Evolutionary conservation across 352 stramenopile genomes (phyloP).

Genomic region (Pilasporangium apinafurcum): DNA sequence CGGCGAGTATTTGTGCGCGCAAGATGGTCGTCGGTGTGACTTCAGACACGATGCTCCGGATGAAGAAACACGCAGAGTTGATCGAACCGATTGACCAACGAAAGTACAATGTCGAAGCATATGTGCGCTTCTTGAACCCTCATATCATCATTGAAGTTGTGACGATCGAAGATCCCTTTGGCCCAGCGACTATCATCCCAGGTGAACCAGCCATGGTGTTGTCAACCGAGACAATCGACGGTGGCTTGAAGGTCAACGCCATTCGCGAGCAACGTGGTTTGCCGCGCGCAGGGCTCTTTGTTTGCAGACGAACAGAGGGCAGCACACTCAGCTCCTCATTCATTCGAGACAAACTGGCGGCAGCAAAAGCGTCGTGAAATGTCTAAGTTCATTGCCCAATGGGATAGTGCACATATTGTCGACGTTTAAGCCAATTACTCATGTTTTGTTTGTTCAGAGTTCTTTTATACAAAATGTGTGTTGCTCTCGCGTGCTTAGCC

Average conservation of each 20-base stretch:
- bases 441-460: neutral
- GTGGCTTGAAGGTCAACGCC: constrained; percentile 80
- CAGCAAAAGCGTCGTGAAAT: constrained; percentile 2
- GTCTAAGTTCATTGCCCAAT: too few relatives aligned
- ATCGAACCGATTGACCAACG: constrained; percentile 57
- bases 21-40: constrained; percentile 77
- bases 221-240: constrained; percentile 75
- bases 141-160: constrained; percentile 56
- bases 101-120: constrained; percentile 48
- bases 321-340: constrained; percentile 81
- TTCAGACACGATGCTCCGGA: constrained; percentile 63
- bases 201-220: constrained; percentile 73
- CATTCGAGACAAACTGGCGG: constrained; percentile 66
- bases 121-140: constrained; percentile 62
- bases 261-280: constrained; percentile 59
- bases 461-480: neutral
- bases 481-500: too few relatives aligned
- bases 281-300: constrained; percentile 57
- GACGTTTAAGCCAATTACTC: too few relatives aligned
- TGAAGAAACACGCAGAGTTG: constrained; percentile 69
- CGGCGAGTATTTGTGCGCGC: constrained; percentile 40
- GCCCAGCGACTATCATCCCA: constrained; percentile 71
- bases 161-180: constrained; percentile 82
- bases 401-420: too few relatives aligned
- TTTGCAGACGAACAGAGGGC: constrained; percentile 73